phyloP scores from a whole-genome alignment of 768 basidiomycete genomes.

The Pleurotus tuoliensis region DNA sequence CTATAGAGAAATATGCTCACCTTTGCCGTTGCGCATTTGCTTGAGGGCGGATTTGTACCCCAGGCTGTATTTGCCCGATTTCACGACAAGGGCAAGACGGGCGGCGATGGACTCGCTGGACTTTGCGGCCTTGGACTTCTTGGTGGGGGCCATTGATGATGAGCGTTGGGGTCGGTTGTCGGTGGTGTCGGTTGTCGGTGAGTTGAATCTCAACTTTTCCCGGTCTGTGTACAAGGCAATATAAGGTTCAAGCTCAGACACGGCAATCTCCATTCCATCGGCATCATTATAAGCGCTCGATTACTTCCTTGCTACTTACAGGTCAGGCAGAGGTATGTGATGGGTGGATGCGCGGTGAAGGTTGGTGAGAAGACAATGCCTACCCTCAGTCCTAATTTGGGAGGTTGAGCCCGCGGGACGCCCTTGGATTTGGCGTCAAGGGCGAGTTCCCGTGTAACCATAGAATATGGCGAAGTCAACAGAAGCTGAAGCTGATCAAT shows the following conservation, averaged over 20 bases:
- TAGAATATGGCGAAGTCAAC: too few species aligned
- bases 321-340: too few species aligned
- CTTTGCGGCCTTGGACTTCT: constrained; percentile 94
- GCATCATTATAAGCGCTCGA: too few species aligned
- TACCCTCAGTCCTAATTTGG: too few species aligned
- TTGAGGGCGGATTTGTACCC: constrained; percentile 99
- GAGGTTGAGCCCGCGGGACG: too few species aligned
- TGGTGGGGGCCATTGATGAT: constrained; percentile 81
- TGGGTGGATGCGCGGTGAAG: too few species aligned
- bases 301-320: too few species aligned
- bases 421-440: too few species aligned
- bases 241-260: not conserved
- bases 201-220: not conserved
- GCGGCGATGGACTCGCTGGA: constrained; percentile 91
- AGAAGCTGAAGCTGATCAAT: too few species aligned
- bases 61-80: constrained; percentile 95
- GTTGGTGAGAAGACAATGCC: too few species aligned
- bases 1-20: constrained; percentile 51
- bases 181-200: not conserved
- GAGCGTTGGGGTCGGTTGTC: constrained; percentile 1
- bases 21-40: constrained; percentile 97
- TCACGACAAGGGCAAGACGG: constrained; percentile 92
- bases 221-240: not conserved
- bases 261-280: not conserved
- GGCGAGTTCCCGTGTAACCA: too few species aligned